Evolutionary conservation across 2,329 filamentous ascomycete genomes (phyloP).

Genomic region (Cryphonectria radicalis): DNA sequence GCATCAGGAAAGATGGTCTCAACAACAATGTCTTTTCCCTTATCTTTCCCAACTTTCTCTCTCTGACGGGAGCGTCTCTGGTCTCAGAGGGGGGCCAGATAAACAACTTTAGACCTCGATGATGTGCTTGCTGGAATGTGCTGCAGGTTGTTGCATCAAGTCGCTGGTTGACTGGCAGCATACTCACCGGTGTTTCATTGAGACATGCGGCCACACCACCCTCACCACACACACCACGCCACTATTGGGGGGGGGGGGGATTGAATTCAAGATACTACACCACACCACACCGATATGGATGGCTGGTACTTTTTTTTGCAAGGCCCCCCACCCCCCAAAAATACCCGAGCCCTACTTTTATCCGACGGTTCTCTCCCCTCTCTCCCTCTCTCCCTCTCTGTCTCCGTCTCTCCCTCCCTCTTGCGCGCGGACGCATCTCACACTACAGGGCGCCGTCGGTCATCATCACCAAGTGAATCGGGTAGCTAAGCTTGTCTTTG

Average conservation of each 20-base stretch:
- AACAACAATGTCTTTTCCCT: not conserved
- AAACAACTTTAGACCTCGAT: not conserved
- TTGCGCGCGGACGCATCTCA: not conserved
- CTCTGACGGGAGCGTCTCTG: not conserved
- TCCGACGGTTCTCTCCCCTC: not conserved
- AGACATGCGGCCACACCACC: slow-evolving; percentile 7
- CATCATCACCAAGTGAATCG: not conserved
- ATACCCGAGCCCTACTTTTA: not conserved
- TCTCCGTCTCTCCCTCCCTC: not conserved
- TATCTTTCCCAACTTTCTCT: not conserved
- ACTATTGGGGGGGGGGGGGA: not conserved
- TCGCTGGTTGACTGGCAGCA: not conserved
- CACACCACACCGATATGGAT: not conserved
- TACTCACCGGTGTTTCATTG: slow-evolving; percentile 6
- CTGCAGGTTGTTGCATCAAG: not conserved
- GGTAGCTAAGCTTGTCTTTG: not conserved
- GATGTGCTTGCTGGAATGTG: not conserved
- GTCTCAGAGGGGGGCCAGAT: not conserved
- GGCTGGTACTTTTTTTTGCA: not conserved
- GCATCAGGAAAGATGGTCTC: not conserved
- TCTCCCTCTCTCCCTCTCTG: too few species aligned
- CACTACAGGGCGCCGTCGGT: not conserved
- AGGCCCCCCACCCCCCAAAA: not conserved
- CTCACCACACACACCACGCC: slow-evolving; percentile 2
- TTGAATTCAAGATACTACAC: not conserved